Conservation (phyloP, 2,329 filamentous ascomycete species). For the Cryoendolithus antarcticus region DNA sequence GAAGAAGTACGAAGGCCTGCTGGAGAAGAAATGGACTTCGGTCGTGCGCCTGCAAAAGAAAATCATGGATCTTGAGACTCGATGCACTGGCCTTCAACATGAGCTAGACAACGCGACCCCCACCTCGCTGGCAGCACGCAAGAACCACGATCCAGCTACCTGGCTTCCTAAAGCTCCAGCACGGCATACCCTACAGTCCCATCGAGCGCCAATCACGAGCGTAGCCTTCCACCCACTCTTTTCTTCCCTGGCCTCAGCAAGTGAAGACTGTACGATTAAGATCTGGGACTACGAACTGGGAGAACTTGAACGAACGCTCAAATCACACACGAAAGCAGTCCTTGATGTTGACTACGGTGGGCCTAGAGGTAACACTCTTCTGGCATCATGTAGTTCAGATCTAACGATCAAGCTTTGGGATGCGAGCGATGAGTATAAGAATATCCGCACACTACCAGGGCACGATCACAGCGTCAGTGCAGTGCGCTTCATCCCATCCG, state of each 20-base stretch:
- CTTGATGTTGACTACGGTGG: conserved; percentile 85
- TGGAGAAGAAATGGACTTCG: conserved; percentile 98
- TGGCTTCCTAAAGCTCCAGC: conserved; percentile 82
- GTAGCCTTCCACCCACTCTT: conserved; percentile 89
- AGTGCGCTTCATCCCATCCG: conserved; percentile 76
- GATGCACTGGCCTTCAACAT: conserved; percentile 58
- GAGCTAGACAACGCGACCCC: conserved; percentile 79
- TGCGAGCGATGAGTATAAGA: conserved; percentile 84
- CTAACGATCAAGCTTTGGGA: conserved; percentile 94
- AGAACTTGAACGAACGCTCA: conserved; percentile 78
- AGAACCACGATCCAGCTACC: conserved; percentile 69
- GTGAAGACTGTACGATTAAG: conserved; percentile 87
- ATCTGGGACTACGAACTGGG: conserved; percentile 96
- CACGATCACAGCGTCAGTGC: conserved; percentile 88
- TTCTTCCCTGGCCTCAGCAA: conserved; percentile 78
- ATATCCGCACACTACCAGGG: conserved; percentile 78
- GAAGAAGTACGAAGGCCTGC: conserved; percentile 85
- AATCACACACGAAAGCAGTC: conserved; percentile 82
- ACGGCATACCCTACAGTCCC: conserved; percentile 70
- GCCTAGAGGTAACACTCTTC: conserved; percentile 62
- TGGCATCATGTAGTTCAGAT: conserved; percentile 78
- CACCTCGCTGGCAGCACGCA: conserved; percentile 55
- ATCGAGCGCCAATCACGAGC: conserved; percentile 69
- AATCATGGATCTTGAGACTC: conserved; percentile 87
- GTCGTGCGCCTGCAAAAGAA: conserved; percentile 92